These are phyloP conservation scores for Yamadazyma atmosphaerica DNA, from an alignment of 1,139 yeast genomes.

Conservation along the genomic window DNA sequence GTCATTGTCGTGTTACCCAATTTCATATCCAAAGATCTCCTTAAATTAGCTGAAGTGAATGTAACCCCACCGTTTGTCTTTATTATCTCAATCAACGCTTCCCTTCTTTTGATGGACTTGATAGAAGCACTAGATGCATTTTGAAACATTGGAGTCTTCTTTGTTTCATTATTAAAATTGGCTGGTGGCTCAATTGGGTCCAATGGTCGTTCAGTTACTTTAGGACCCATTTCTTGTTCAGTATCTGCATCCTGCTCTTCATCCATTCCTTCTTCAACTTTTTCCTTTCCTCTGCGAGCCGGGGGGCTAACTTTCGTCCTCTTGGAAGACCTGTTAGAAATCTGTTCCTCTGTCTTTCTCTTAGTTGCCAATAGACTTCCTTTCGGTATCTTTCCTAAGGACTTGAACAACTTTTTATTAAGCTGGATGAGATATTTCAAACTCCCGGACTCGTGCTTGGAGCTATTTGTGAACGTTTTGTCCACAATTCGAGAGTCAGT, in stretches of 20 bases:
- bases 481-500: slow-evolving; percentile 9
- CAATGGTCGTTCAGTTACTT: slow-evolving; percentile 1
- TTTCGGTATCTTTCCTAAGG: slow-evolving; percentile 24
- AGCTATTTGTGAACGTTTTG: background rate
- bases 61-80: slow-evolving; percentile 45
- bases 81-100: slow-evolving; percentile 33
- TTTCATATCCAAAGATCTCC: slow-evolving; percentile 34
- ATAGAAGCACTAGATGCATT: slow-evolving; percentile 14
- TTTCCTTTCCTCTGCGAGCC: background rate
- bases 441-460: slow-evolving; percentile 1
- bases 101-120: slow-evolving; percentile 35
- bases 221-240: background rate
- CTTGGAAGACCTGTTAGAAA: slow-evolving; percentile 1
- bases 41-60: slow-evolving; percentile 34
- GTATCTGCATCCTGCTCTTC: background rate
- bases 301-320: too few relatives aligned
- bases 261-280: background rate
- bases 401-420: slow-evolving; percentile 19
- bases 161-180: background rate
- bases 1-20: slow-evolving; percentile 39
- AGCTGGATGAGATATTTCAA: slow-evolving; percentile 11
- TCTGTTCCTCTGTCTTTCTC: slow-evolving; percentile 15
- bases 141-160: background rate
- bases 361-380: slow-evolving; percentile 12
- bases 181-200: background rate